phyloP scores from a whole-genome alignment of 2,329 filamentous ascomycete species.

The Aspergillus sp. region DNA sequence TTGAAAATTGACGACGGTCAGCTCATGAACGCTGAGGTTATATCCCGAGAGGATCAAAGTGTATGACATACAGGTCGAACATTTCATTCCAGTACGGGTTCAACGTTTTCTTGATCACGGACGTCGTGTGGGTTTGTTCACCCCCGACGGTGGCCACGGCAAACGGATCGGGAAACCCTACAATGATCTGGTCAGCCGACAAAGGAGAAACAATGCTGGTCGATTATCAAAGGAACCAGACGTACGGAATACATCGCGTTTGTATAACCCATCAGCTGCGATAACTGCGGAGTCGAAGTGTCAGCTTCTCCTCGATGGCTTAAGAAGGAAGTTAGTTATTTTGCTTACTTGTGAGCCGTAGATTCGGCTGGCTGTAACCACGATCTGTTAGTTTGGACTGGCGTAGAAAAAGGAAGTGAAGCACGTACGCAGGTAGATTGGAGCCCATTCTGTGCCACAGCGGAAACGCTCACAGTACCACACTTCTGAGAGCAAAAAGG shows the following conservation, averaged over 20 bases:
- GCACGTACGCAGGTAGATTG: constrained; percentile 57
- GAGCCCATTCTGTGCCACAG: constrained; percentile 45
- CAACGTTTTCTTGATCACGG: constrained; percentile 91
- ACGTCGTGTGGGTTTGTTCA: constrained; percentile 97
- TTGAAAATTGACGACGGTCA: constrained; percentile 9
- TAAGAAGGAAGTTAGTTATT: background rate
- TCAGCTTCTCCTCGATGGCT: constrained; percentile 14
- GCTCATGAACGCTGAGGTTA: background rate
- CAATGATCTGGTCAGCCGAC: constrained; percentile 5
- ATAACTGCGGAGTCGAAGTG: constrained; percentile 63
- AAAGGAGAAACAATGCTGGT: background rate
- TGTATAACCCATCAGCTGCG: constrained; percentile 96
- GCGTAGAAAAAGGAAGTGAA: constrained; percentile 7
- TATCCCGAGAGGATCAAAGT: background rate
- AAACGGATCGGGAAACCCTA: constrained; percentile 96
- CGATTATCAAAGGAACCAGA: constrained; percentile 21
- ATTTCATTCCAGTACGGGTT: constrained; percentile 99
- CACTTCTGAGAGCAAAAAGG: constrained; percentile 22
- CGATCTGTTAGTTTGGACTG: constrained; percentile 16
- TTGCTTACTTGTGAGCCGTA: constrained; percentile 79
- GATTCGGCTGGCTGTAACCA: constrained; percentile 64
- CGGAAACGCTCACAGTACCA: constrained; percentile 19
- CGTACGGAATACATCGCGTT: constrained; percentile 98
- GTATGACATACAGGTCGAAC: constrained; percentile 78
- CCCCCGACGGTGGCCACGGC: constrained; percentile 94